Evolutionary conservation across 108 stramenopile species (phyloP), one percentile per base, ranked within the genome.

Genomic region (Epithemia pelagica): DNA sequence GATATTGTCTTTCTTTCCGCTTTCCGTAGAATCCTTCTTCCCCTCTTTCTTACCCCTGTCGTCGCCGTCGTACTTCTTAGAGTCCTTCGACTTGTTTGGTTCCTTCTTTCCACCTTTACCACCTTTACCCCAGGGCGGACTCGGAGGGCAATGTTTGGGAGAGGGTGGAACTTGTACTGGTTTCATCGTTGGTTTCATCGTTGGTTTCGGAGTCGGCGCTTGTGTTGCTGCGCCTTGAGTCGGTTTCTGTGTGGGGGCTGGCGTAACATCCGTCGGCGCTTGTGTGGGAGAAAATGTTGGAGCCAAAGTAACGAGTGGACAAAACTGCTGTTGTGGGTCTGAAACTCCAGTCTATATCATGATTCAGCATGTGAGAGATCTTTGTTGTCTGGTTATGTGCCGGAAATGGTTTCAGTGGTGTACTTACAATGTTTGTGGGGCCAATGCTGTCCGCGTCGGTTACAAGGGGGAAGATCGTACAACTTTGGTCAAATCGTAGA

Each of bases 361-460:
- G 22, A 15, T 15, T n/a, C 18, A 18, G 26, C 22, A n/a, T n/a
- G n/a, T n/a, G n/a, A n/a, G n/a, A n/a, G n/a, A n/a, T n/a, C n/a
- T n/a, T n/a, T n/a, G n/a, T n/a, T n/a, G n/a, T n/a, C n/a, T n/a
- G n/a, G n/a, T n/a, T n/a, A n/a, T n/a, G n/a, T n/a, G n/a, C n/a
- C n/a, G n/a, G n/a, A n/a, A n/a, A n/a, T n/a, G n/a, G n/a, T n/a
- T n/a, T 20, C 54, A 3, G 27, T 53, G 25, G 27, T 21, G 37
- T 20, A 68, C 67, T 68, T 68, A 68, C 67, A 58, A 68, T 32
- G n/a, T 31, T 30, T 1, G 57, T 68, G 55, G 55, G 59, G 18
- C 67, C 67, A 31, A 30, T 24, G 2, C 31, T 29, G 25, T 58
- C 27, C 25, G 55, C 56, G 5, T 28, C 58, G 7, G 20, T 21